A percentile compares a stretch with the other conserved stretches of the same genome.
Evolutionary conservation across 768 basidiomycete species (phyloP).

Genomic region (Pleurotus ostreatus): DNA sequence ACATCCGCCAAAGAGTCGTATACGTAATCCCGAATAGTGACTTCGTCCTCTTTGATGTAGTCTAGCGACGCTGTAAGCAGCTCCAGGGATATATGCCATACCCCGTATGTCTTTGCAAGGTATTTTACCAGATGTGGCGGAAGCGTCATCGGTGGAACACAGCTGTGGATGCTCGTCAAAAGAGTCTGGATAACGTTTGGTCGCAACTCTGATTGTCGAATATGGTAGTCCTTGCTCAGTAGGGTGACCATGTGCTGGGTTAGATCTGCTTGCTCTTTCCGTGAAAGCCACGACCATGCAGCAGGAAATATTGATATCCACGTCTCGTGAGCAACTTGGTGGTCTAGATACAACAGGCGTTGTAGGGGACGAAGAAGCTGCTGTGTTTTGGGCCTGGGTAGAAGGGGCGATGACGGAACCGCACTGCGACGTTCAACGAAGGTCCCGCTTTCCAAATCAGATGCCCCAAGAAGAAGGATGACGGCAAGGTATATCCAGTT

Average conservation of each 20-base stretch:
- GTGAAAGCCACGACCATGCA: constrained; percentile 79
- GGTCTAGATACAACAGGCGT: constrained; percentile 78
- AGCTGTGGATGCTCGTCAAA: constrained; percentile 79
- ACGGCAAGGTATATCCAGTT: constrained; percentile 94
- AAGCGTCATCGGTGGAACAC: constrained; percentile 80
- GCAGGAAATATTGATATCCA: constrained; percentile 90
- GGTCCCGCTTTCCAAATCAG: constrained; percentile 37
- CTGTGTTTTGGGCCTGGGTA: constrained; percentile 42
- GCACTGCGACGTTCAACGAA: constrained; percentile 37
- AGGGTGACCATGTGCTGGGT: constrained; percentile 87
- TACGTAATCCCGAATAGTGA: constrained; percentile 73
- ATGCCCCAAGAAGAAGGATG: constrained; percentile 76
- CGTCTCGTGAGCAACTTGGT: constrained; percentile 68
- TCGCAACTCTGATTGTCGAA: constrained; percentile 80
- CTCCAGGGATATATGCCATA: constrained; percentile 92
- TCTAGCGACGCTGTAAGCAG: constrained; percentile 81
- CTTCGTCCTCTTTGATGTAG: constrained; percentile 74
- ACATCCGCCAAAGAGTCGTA: constrained; percentile 91
- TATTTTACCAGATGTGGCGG: constrained; percentile 96
- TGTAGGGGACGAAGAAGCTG: constrained; percentile 74
- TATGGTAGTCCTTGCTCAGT: constrained; percentile 91
- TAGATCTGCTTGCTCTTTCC: constrained; percentile 84
- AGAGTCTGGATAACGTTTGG: constrained; percentile 93
- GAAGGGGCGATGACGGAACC: constrained; percentile 20
- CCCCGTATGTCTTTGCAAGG: constrained; percentile 91